Evolutionary conservation across 805 yeast genomes (phyloP).

Genomic region (Osmozyma mogii): DNA sequence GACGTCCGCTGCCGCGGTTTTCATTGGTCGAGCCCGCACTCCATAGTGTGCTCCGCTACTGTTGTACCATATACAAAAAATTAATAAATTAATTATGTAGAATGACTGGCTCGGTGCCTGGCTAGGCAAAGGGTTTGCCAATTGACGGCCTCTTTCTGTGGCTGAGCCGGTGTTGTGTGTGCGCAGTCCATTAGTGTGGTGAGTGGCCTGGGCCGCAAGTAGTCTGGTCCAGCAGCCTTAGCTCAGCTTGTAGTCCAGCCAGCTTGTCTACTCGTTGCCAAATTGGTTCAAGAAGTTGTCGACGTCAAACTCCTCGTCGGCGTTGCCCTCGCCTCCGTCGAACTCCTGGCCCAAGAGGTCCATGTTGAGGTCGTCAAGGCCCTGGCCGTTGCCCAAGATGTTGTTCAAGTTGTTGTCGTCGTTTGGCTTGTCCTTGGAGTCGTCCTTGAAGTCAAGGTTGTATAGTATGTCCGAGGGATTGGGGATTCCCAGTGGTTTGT

Average conservation of each 20-base stretch:
- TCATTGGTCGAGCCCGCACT: too few relatives aligned
- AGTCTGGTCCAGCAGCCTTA: too few relatives aligned
- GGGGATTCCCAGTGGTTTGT: constrained; percentile 16
- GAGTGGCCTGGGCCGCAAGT: too few relatives aligned
- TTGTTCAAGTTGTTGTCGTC: constrained; percentile 29
- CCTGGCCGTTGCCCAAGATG: constrained; percentile 29
- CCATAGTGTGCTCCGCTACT: too few relatives aligned
- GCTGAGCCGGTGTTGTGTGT: too few relatives aligned
- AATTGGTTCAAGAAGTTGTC: constrained; percentile 38
- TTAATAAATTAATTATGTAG: too few relatives aligned
- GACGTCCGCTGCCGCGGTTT: constrained; percentile 15
- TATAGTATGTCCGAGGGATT: constrained; percentile 27
- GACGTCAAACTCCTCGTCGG: constrained; percentile 37
- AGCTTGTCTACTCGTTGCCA: constrained; percentile 16
- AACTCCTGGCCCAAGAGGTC: constrained; percentile 27
- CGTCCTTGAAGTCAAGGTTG: constrained; percentile 18
- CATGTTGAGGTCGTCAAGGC: constrained; percentile 37
- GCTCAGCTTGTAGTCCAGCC: too few relatives aligned
- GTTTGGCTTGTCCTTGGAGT: constrained; percentile 4
- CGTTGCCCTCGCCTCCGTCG: constrained; percentile 14
- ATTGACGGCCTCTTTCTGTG: too few relatives aligned
- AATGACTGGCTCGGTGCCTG: too few relatives aligned
- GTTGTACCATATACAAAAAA: too few relatives aligned
- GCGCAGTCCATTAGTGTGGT: too few relatives aligned
- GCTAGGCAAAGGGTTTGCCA: too few relatives aligned